Evolutionary conservation across 805 yeast species (phyloP), one percentile per base, ranked within the genome.

Genomic region (Saturnispora mendoncae): DNA sequence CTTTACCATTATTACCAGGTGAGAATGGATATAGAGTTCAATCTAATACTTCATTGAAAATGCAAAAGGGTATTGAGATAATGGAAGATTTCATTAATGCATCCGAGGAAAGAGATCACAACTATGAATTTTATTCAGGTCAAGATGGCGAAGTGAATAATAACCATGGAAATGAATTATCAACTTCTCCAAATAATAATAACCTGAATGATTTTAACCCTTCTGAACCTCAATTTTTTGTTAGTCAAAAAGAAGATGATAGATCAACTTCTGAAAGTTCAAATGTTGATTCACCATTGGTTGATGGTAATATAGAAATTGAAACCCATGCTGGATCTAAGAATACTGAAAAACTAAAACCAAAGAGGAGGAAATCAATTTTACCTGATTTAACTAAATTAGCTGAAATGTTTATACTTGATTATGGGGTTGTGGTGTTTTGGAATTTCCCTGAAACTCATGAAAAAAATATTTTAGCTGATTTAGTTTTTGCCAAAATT

Each of bases 381-480:
- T 38, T 55, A n/a, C 63, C 69, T 0, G 78, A 76, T 44, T 65
- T 72, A 38, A 62, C 72, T 3, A 75, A 74, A 48, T 84, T 80
- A 56, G 90, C 96, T 0, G 97, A 90, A 54, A 72, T 92, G 68
- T 92, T 92, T 54, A 74, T 92, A 12, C 78, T 90, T 57, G 79
- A 77, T 40, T 92, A 92, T 57, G 98, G 98, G 17, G 94, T 90
- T 12, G 86, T 92, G n/a, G 97, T 92, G 17, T 88, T 92, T 55
- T 92, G 98, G 98, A 92, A 92, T 55, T 87, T 92, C 52, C 78
- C 90, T 2, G 96, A 87, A 56, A 68, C 75, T 6, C 96, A 92
- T 56, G 98, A 92, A 54, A 87, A 87, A 64, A 92, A 90, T 53
- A 77, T 92, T 15, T 69, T 92, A 42, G 97, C 97, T 1, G 98